These are phyloP conservation scores for Penicillium verhagenii DNA, from an alignment of 495 filamentous ascomycete genomes.

Conservation along the genomic window DNA sequence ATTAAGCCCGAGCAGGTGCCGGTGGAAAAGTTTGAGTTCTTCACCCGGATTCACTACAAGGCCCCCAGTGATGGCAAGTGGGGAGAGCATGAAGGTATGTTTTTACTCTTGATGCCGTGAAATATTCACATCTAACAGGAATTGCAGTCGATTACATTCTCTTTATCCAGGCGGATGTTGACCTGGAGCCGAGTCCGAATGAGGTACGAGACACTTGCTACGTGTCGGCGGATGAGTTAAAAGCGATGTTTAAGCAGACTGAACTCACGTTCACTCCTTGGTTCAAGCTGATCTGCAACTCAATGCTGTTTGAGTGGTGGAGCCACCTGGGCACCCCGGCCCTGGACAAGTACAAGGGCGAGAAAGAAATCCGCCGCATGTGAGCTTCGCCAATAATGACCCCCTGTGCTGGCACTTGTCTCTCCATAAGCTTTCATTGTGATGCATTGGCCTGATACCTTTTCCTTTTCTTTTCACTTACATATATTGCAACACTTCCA, in stretches of 20 bases:
- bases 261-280: constrained; percentile 88
- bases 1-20: constrained; percentile 92
- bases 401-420: not conserved
- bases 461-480: not conserved
- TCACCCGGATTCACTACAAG: constrained; percentile 97
- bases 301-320: constrained; percentile 99
- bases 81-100: constrained; percentile 97
- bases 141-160: constrained; percentile 93
- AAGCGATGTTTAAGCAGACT: constrained; percentile 78
- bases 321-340: constrained; percentile 71
- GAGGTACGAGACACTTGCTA: constrained; percentile 83
- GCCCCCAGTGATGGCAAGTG: constrained; percentile 96
- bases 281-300: constrained; percentile 99
- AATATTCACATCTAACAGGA: not conserved
- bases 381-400: constrained; percentile 19
- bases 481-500: no score
- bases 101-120: not conserved
- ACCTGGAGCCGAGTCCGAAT: constrained; percentile 76
- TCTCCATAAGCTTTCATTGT: not conserved
- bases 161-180: constrained; percentile 92
- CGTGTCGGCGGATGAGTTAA: constrained; percentile 79
- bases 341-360: constrained; percentile 81
- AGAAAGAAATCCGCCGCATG: constrained; percentile 89
- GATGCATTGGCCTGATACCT: constrained; percentile 10
- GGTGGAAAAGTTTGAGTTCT: constrained; percentile 84